phyloP scores from a whole-genome alignment of 768 basidiomycete species.

The Candolleomyces eurysporus region DNA sequence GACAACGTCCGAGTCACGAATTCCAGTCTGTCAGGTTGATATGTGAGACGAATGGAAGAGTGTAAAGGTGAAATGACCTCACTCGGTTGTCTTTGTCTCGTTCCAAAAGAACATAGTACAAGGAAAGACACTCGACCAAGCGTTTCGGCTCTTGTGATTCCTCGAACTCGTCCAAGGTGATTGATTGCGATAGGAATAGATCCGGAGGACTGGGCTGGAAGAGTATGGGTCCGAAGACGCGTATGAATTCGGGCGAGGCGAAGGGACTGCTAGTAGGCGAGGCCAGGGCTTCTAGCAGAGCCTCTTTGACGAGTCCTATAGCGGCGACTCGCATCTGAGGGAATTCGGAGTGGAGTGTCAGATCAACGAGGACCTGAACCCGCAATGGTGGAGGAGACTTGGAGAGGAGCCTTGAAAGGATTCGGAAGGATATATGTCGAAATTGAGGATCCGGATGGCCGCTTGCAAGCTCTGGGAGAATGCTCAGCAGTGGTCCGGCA shows the following conservation, averaged over 20 bases:
- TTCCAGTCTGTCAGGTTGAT: slow-evolving; percentile 42
- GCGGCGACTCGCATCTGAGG: slow-evolving; percentile 71
- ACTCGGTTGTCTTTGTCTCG: slow-evolving; percentile 62
- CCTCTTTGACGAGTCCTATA: slow-evolving; percentile 68
- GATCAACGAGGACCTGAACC: slow-evolving; percentile 53
- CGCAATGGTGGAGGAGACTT: slow-evolving; percentile 46
- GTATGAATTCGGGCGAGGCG: slow-evolving; percentile 52
- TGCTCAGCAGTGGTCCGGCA: slow-evolving; percentile 43
- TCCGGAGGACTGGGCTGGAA: slow-evolving; percentile 57
- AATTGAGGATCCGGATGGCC: slow-evolving; percentile 56
- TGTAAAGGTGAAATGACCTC: slow-evolving; percentile 4
- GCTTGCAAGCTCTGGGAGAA: slow-evolving; percentile 58
- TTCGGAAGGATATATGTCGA: slow-evolving; percentile 61
- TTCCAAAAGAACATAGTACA: slow-evolving; percentile 64
- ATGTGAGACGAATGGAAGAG: neutral
- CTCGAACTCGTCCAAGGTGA: slow-evolving; percentile 44
- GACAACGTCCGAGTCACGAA: slow-evolving; percentile 45
- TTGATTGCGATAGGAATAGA: slow-evolving; percentile 33
- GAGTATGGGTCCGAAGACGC: slow-evolving; percentile 56
- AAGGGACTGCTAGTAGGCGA: slow-evolving; percentile 41
- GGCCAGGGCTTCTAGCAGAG: slow-evolving; percentile 48
- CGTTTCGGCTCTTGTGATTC: slow-evolving; percentile 58
- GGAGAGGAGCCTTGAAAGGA: slow-evolving; percentile 53
- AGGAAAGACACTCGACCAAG: slow-evolving; percentile 61
- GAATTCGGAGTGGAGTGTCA: slow-evolving; percentile 46